Evolutionary conservation across 192 early-diverging fungal species (phyloP).

Genomic region (Coemansia sp.): DNA sequence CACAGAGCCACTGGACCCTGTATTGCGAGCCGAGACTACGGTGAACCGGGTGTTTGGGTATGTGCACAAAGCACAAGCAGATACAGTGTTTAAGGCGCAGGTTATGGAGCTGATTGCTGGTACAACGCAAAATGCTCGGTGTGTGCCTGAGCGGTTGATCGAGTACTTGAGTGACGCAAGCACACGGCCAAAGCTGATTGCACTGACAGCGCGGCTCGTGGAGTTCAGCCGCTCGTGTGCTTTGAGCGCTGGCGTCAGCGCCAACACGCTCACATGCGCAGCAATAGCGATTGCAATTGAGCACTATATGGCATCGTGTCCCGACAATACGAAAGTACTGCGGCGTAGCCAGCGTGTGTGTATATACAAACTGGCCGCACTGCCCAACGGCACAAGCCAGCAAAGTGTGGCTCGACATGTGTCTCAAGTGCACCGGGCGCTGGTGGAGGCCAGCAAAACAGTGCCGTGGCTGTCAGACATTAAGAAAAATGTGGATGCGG

Average conservation of each 20-base stretch:
- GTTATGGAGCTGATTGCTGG: constrained; percentile 5
- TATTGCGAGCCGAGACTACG: constrained; percentile 19
- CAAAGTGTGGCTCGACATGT: constrained; percentile 12
- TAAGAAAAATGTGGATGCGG: constrained; percentile 1
- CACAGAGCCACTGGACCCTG: constrained; percentile 18
- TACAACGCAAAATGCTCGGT: not conserved
- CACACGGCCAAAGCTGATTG: constrained; percentile 5
- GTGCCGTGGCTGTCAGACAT: constrained; percentile 26
- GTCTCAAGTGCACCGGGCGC: not conserved
- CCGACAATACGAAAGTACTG: not conserved
- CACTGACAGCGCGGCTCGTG: constrained; percentile 10
- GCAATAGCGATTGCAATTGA: constrained; percentile 23
- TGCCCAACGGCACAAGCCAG: constrained; percentile 16
- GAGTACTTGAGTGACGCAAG: not conserved
- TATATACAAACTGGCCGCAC: constrained; percentile 16
- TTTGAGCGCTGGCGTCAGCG: constrained; percentile 14
- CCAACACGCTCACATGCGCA: constrained; percentile 16
- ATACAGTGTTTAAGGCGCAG: not conserved
- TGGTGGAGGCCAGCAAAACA: constrained; percentile 16
- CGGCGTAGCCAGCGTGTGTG: constrained; percentile 16
- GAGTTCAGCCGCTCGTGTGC: constrained; percentile 20
- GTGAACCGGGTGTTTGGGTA: constrained; percentile 27
- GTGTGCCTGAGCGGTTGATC: constrained; percentile 12
- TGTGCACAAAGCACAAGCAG: not conserved
- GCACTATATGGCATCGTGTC: constrained; percentile 5